phyloP scores from a whole-genome alignment of 2,329 filamentous ascomycete species.

The Ceratocystis cubensis region DNA sequence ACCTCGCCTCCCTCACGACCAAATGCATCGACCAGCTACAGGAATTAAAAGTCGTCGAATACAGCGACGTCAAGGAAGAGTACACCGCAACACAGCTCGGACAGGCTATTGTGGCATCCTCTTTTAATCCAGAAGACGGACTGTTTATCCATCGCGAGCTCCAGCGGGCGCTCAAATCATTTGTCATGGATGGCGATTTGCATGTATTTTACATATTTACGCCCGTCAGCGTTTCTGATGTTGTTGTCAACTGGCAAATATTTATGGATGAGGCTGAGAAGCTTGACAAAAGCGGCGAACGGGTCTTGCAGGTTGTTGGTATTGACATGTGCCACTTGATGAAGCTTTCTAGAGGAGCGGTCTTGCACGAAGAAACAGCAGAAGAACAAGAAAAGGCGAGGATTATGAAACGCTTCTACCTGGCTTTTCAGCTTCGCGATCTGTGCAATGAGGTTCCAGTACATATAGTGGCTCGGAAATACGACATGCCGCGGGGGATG shows the following conservation, averaged over 20 bases:
- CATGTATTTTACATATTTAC: constrained; percentile 69
- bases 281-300: constrained; percentile 57
- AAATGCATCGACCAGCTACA: constrained; percentile 47
- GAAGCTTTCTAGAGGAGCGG: constrained; percentile 55
- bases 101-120: constrained; percentile 58
- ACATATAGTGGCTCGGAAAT: constrained; percentile 56
- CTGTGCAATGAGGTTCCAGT: constrained; percentile 65
- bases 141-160: constrained; percentile 61
- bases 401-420: constrained; percentile 60
- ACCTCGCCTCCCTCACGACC: constrained; percentile 43
- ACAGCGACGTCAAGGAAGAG: constrained; percentile 30
- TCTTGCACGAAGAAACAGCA: constrained; percentile 48
- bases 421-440: constrained; percentile 65
- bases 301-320: constrained; percentile 55
- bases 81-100: constrained; percentile 54
- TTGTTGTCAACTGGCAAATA: constrained; percentile 56
- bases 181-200: constrained; percentile 73
- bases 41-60: constrained; percentile 41
- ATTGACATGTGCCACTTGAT: constrained; percentile 56
- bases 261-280: constrained; percentile 59
- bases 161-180: constrained; percentile 52
- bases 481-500: constrained; percentile 54
- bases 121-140: constrained; percentile 61
- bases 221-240: constrained; percentile 44
- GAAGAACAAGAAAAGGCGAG: constrained; percentile 48